A percentile compares a stretch with the other conserved stretches of the same genome.
Conservation (phyloP, 805 yeast species). For the Lipomyces sp. region DNA sequence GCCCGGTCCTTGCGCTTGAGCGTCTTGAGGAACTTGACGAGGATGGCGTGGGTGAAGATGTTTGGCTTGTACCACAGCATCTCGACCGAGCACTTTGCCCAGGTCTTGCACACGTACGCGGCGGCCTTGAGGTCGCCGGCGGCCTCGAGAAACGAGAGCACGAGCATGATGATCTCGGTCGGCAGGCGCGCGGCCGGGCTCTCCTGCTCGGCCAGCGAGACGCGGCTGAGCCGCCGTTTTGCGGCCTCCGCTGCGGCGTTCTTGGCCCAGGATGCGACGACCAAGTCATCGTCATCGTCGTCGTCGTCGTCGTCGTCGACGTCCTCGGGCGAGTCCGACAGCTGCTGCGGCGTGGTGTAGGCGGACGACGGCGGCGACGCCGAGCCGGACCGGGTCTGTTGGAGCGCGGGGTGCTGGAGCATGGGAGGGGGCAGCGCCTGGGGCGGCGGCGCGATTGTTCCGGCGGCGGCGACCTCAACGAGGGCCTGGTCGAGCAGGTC, state of each 20-base stretch:
- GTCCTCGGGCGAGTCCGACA: conserved; percentile 27
- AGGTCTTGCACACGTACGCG: conserved; percentile 70
- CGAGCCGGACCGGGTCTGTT: conserved; percentile 1
- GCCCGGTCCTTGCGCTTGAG: conserved; percentile 49
- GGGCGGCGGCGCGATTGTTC: too few species aligned
- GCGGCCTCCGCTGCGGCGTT: background rate
- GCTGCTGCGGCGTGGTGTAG: conserved; percentile 23
- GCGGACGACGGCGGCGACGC: conserved; percentile 24
- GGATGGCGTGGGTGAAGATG: conserved; percentile 50
- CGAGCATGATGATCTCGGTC: conserved; percentile 17
- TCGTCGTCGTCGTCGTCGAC: conserved; percentile 25
- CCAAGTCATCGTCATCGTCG: conserved; percentile 7
- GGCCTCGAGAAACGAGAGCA: conserved; percentile 15
- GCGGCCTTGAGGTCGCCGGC: conserved; percentile 19
- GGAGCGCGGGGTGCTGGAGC: background rate
- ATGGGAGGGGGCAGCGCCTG: background rate
- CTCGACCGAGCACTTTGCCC: conserved; percentile 76
- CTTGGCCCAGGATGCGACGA: conserved; percentile 4
- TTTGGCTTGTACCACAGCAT: conserved; percentile 85
- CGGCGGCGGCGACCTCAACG: background rate
- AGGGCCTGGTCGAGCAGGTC: background rate
- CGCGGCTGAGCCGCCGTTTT: background rate
- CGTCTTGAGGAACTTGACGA: conserved; percentile 53
- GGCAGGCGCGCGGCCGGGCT: conserved; percentile 14
- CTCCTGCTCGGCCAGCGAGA: too few species aligned